These are phyloP conservation scores for Ceratocystis cubensis DNA, from an alignment of 2,329 filamentous ascomycete species.

Conservation along the genomic window DNA sequence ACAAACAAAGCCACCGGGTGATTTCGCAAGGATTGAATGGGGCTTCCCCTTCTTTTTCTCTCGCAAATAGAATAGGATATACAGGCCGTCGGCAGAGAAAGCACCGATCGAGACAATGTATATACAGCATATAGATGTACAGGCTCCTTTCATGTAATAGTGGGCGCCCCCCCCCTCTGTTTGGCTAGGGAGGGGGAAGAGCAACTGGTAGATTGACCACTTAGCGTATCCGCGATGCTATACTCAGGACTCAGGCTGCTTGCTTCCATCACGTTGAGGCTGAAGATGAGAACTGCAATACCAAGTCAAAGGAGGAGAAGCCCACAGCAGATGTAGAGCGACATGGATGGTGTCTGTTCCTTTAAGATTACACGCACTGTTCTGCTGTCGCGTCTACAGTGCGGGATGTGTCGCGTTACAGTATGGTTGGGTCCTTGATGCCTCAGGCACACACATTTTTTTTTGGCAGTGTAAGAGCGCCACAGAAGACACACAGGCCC, in stretches of 20 bases:
- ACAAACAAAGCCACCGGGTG: background rate
- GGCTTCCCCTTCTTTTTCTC: background rate
- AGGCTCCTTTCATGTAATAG: background rate
- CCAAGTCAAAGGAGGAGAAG: background rate
- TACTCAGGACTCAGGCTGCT: too few relatives aligned
- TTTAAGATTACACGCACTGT: conserved; percentile 9
- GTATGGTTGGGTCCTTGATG: conserved; percentile 1
- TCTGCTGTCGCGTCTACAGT: conserved; percentile 1
- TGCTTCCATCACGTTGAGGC: background rate
- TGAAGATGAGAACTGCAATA: background rate
- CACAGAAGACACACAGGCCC: background rate
- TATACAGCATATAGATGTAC: background rate
- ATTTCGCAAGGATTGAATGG: background rate
- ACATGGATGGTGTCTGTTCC: background rate
- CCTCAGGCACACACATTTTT: conserved; percentile 16
- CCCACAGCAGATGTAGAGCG: background rate
- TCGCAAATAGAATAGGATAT: background rate
- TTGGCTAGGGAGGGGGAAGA: too few relatives aligned
- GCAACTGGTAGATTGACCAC: too few relatives aligned
- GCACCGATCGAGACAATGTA: background rate
- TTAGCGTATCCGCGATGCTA: too few relatives aligned
- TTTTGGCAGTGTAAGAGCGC: background rate
- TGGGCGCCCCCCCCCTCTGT: too few relatives aligned
- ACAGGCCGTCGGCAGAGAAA: background rate
- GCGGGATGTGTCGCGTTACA: background rate